Percentiles rank a stretch among this genome's conserved stretches.
phyloP scores from a whole-genome alignment of 2,329 filamentous ascomycete species.

The Monosporascus sp. region DNA sequence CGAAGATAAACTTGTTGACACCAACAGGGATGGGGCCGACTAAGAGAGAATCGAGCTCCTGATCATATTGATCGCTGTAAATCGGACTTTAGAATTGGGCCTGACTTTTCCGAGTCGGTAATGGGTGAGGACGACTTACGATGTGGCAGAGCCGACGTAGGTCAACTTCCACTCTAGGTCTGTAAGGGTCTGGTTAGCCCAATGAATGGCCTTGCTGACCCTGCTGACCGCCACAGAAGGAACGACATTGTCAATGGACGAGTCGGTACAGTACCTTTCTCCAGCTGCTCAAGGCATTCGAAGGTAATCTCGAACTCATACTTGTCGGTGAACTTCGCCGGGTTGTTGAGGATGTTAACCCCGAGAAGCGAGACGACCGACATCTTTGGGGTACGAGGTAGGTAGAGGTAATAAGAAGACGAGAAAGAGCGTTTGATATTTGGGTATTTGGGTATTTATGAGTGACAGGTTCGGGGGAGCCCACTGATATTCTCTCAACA shows the following conservation, averaged over 20 bases:
- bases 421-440: background rate
- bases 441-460: background rate
- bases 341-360: conserved; percentile 96
- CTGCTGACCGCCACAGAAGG: background rate
- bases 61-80: conserved; percentile 84
- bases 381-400: conserved; percentile 50
- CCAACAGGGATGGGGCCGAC: conserved; percentile 97
- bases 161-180: conserved; percentile 99
- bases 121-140: conserved; percentile 52
- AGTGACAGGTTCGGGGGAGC: too few species aligned
- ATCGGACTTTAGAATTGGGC: background rate
- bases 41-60: conserved; percentile 94
- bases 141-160: conserved; percentile 96
- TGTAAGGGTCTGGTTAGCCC: conserved; percentile 28
- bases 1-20: conserved; percentile 98
- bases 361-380: conserved; percentile 94
- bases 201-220: background rate
- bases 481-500: too few species aligned
- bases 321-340: conserved; percentile 83
- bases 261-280: conserved; percentile 62
- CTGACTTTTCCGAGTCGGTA: too few species aligned
- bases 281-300: conserved; percentile 88
- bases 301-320: conserved; percentile 99
- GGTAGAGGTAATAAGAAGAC: background rate
- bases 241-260: conserved; percentile 4